Base-by-base conservation (phyloP, 768 basidiomycete genomes). In the Psilocybe cyanescens region DNA sequence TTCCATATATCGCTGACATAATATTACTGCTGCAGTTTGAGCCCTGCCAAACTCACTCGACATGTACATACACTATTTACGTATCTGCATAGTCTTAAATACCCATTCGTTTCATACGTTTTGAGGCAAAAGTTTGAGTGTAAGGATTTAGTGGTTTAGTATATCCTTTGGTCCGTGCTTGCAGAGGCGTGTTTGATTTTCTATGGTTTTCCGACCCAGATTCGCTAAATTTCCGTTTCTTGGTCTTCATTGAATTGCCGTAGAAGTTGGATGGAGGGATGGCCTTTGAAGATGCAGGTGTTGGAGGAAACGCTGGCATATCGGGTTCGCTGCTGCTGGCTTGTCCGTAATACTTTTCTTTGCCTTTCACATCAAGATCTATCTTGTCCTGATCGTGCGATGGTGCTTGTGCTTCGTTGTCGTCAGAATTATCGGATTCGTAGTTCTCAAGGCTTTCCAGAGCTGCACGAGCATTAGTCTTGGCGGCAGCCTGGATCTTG, bases 151-250 rank as follows among this genome's bases (percentile, higher is more conserved):
- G 41, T 14, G 60, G 56, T 3, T 33, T 55, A 12, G 54, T 57
- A 49, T 70, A 71, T 54, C 68, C 69, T 30, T 59, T 63, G 45
- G 69, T 68, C 52, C 69, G 64, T 29, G 69, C 63, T 35, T 66
- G 64, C 33, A 69, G 41, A 3, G 68, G 68, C 6, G 62, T 16
- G 14, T 30, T 55, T 33, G 56, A 14, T 9, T 58, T 65, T 57
- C 35, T 53, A 31, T 46, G 48, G 37, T 65, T 62, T 14, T 62
- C 55, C 14, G 48, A 56, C 19, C 64, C 63, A 16, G 63, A 44
- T 19, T 72, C 69, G 16, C 64, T 60, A 7, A 66, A 41, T 58
- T 74, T 76, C n/a, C 75, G 69, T 61, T 76, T 76, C 66, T 76
- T 77, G 17, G 52, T 52, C 30, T 65, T 68, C 17, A 68, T n/a